Conservation (phyloP, 192 early-diverging fungal species). For the Entomortierella lignicola region DNA sequence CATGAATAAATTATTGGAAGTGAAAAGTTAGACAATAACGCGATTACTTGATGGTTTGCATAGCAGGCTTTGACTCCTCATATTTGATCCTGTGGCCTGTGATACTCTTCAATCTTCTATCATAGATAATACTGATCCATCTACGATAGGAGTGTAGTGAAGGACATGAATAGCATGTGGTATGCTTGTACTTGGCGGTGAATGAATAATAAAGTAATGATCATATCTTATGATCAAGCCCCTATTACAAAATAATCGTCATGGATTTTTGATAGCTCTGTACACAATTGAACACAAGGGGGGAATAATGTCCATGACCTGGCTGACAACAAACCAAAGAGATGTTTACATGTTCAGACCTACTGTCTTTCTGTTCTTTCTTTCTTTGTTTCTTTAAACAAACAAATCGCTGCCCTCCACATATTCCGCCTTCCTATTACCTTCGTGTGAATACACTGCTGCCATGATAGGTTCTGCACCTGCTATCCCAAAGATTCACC, state of each 20-base stretch:
- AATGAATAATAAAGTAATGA: neutral
- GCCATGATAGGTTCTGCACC: constrained; percentile 41
- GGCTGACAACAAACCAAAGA: neutral
- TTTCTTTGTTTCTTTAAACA: neutral
- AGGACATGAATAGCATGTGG: neutral
- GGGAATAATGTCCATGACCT: neutral
- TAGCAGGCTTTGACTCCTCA: too few species aligned
- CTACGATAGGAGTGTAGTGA: too few species aligned
- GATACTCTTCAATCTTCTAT: too few species aligned
- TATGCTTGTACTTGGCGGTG: neutral
- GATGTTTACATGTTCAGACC: neutral
- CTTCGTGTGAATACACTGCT: neutral
- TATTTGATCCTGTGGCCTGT: too few species aligned
- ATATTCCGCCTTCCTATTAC: too few species aligned
- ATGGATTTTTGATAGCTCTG: too few species aligned
- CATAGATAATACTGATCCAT: too few species aligned
- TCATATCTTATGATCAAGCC: constrained; percentile 12
- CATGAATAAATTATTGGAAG: neutral
- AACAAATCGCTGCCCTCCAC: neutral
- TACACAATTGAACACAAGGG: neutral
- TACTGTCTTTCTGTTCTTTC: constrained; percentile 8
- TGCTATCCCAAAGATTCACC: constrained; percentile 49
- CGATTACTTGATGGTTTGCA: too few species aligned
- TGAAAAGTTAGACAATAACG: too few species aligned
- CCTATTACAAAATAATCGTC: constrained; percentile 16